Evolutionary conservation across 2,329 filamentous ascomycete genomes (phyloP).

Genomic region (Colletotrichum cordylinicola): DNA sequence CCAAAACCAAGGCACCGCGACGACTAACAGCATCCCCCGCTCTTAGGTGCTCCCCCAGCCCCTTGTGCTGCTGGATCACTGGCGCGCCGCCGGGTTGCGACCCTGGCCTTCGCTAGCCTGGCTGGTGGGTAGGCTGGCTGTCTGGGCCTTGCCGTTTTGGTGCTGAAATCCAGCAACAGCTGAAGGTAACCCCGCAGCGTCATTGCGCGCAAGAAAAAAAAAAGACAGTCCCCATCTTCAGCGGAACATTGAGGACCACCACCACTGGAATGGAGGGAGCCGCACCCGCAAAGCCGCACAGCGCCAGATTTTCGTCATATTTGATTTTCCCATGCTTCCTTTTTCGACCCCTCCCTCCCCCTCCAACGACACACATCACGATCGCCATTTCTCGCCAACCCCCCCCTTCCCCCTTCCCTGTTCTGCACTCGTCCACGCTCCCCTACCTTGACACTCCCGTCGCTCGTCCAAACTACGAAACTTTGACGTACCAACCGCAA

Average conservation of each 20-base stretch:
- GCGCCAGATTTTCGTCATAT: slow-evolving; percentile 6
- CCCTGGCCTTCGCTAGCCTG: background rate
- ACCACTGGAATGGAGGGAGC: slow-evolving; percentile 9
- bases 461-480: background rate
- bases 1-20: background rate
- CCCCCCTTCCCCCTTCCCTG: background rate
- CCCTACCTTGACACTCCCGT: background rate
- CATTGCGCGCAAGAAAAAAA: background rate
- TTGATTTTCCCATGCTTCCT: background rate
- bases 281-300: background rate
- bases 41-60: background rate
- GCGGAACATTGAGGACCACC: slow-evolving; percentile 12
- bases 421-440: background rate
- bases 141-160: background rate
- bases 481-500: background rate
- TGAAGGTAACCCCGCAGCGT: slow-evolving; percentile 16
- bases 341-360: background rate
- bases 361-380: background rate
- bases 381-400: background rate
- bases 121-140: background rate
- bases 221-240: slow-evolving; percentile 17
- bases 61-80: slow-evolving; percentile 6
- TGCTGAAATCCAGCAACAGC: background rate
- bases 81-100: slow-evolving; percentile 13
- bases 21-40: background rate